Conservation (phyloP, 108 stramenopile genomes). For the Licmophora abbreviata region DNA sequence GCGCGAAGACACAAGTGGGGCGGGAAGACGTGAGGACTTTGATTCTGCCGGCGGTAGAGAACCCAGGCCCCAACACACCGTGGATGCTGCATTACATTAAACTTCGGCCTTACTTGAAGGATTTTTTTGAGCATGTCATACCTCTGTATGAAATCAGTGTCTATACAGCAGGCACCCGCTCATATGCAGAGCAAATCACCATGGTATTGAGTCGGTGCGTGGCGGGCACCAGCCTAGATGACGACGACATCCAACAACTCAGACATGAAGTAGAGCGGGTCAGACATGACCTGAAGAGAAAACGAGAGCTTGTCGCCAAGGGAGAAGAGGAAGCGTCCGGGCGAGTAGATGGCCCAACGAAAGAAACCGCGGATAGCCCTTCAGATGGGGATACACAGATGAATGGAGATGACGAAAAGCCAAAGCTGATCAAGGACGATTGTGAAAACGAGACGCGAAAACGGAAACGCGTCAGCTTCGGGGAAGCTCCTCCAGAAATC, state of each 20-base stretch:
- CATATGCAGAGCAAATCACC: constrained; percentile 84
- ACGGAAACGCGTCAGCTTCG: constrained; percentile 34
- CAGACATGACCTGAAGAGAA: constrained; percentile 9
- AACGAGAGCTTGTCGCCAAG: not conserved
- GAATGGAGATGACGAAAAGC: not conserved
- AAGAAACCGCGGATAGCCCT: not conserved
- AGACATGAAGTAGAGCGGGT: constrained; percentile 25
- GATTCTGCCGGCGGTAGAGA: constrained; percentile 41
- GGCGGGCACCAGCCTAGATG: constrained; percentile 39
- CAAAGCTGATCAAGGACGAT: not conserved
- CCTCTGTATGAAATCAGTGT: constrained; percentile 68
- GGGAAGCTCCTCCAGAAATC: not conserved
- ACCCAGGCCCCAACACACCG: constrained; percentile 12
- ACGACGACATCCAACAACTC: constrained; percentile 24
- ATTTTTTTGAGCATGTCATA: constrained; percentile 52
- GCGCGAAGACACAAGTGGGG: constrained; percentile 41
- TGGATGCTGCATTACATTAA: constrained; percentile 70
- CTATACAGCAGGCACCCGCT: constrained; percentile 82
- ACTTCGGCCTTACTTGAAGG: constrained; percentile 67
- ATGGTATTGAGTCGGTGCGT: constrained; percentile 66
- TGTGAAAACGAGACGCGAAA: constrained; percentile 11
- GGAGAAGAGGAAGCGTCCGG: constrained; percentile 1
- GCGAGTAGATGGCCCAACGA: constrained; percentile 3
- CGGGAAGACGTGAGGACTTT: constrained; percentile 61
- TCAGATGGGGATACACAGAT: constrained; percentile 1